Evolutionary conservation across 2,329 filamentous ascomycete species (phyloP).

Genomic region (Sordariomycetes sp.): DNA sequence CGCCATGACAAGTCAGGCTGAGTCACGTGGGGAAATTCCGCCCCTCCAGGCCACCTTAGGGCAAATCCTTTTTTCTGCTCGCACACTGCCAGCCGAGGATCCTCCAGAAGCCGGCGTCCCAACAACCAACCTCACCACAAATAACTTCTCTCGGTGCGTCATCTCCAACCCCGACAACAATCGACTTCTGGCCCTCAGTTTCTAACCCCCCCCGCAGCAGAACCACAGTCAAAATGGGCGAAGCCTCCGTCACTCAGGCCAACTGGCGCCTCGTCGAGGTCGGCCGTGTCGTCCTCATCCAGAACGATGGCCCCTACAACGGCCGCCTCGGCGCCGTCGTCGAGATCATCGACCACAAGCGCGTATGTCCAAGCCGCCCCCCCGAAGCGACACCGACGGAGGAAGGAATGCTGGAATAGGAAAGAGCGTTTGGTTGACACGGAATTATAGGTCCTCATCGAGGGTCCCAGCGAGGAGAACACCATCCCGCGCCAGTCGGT

Average conservation of each 20-base stretch:
- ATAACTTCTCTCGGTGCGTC: constrained; percentile 7
- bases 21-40: constrained; percentile 3
- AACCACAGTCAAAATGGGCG: constrained; percentile 50
- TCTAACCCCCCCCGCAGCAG: constrained; percentile 1
- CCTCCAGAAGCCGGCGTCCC: not conserved
- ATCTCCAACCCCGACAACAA: constrained; percentile 20
- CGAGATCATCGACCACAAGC: constrained; percentile 99
- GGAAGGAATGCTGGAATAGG: constrained; percentile 1
- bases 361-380: constrained; percentile 57
- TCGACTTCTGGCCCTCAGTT: constrained; percentile 24
- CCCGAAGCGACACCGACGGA: not conserved
- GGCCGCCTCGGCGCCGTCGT: constrained; percentile 89
- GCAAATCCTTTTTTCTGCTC: constrained; percentile 24
- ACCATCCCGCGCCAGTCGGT: constrained; percentile 80
- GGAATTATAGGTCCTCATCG: constrained; percentile 72
- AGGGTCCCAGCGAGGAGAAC: constrained; percentile 77
- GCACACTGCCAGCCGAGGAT: constrained; percentile 14
- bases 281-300: constrained; percentile 91
- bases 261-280: constrained; percentile 96
- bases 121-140: constrained; percentile 5
- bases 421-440: constrained; percentile 7
- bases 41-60: constrained; percentile 16
- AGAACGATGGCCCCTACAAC: constrained; percentile 59
- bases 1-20: not conserved
- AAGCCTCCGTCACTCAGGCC: constrained; percentile 69